Base-by-base conservation (phyloP, 2,329 filamentous ascomycete genomes). In the Penicillium freii region DNA sequence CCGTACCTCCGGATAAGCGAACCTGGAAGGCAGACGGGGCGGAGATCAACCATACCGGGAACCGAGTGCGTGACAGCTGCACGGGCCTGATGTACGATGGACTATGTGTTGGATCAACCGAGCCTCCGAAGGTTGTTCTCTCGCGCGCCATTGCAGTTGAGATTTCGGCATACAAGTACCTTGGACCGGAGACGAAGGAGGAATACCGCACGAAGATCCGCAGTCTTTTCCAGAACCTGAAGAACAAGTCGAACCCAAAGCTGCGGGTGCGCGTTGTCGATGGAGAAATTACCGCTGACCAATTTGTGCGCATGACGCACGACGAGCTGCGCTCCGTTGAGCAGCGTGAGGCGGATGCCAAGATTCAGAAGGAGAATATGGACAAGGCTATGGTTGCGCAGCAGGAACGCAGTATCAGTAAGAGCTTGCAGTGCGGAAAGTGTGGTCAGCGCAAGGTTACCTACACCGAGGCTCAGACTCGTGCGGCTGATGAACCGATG, bases 401-500 rank as follows among this genome's bases (percentile, higher is more conserved):
- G 81, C 89, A 87, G 19, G 89, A 96, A 77, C 94, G 92, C 82
- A 92, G 89, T 72, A 91, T 97, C 78, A 92, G 88, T 73, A 88
- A 89, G 72, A 90, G 88, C 56, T 82, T 97, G 70, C 88, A 91
- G 77, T 99, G 94, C 78, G 86, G 91, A 71, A 92, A 92, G 76
- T 99, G 94, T 78, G 90, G 90, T 69, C 84, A 96, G 83, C 92
- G 90, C 81, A 92, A 91, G 81, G 94, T 97, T 71, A 92, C 89
- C 76, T 99, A 99, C 77, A 91, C 86, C 48, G 94, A 99, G 78
- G 94, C 94, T 5, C 94, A 99, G 81, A 99, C 94, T 17, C 84
- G 94, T 63, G 90, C 86, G 79, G 94, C 94, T 64, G 94, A 99
- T 84, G 94, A 97, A 78, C 93, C 93, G 69, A 80, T 80, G 77